Evolutionary conservation across 2,329 filamentous ascomycete species (phyloP).

Genomic region (Hawksworthiomyces lignivorus): DNA sequence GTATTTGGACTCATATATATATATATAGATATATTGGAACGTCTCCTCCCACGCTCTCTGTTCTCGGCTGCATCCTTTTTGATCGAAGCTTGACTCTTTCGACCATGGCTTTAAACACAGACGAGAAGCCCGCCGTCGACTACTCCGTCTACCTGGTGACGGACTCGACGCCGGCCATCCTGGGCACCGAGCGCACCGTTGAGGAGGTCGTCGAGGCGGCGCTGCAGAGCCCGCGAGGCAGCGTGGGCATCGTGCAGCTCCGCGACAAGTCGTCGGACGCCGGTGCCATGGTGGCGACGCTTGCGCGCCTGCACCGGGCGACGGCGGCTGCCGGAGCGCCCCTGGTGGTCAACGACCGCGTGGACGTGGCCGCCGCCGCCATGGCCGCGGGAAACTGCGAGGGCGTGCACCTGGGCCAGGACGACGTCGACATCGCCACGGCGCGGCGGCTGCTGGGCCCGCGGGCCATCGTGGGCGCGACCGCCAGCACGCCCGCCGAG

Average conservation of each 20-base stretch:
- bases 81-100: no score
- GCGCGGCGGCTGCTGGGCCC: constrained; percentile 68
- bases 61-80: no score
- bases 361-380: constrained; percentile 80
- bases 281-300: constrained; percentile 60
- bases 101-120: background rate
- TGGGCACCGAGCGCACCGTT: constrained; percentile 59
- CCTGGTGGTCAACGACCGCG: constrained; percentile 84
- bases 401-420: constrained; percentile 90
- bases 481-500: constrained; percentile 67
- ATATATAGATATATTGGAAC: no score
- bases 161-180: constrained; percentile 79
- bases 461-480: constrained; percentile 80
- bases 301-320: constrained; percentile 61
- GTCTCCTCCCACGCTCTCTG: no score
- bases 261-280: constrained; percentile 81
- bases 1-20: no score
- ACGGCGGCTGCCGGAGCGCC: constrained; percentile 48
- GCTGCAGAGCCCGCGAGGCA: constrained; percentile 50
- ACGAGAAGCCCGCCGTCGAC: constrained; percentile 39
- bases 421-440: constrained; percentile 59
- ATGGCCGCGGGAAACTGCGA: constrained; percentile 81
- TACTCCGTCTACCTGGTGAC: constrained; percentile 88
- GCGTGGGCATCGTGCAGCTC: constrained; percentile 63
- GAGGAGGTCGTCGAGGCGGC: constrained; percentile 67